Evolutionary conservation across 371 early-diverging fungal genomes (phyloP), one percentile per base, ranked within the genome.

Genomic region (Mortierella sp.): DNA sequence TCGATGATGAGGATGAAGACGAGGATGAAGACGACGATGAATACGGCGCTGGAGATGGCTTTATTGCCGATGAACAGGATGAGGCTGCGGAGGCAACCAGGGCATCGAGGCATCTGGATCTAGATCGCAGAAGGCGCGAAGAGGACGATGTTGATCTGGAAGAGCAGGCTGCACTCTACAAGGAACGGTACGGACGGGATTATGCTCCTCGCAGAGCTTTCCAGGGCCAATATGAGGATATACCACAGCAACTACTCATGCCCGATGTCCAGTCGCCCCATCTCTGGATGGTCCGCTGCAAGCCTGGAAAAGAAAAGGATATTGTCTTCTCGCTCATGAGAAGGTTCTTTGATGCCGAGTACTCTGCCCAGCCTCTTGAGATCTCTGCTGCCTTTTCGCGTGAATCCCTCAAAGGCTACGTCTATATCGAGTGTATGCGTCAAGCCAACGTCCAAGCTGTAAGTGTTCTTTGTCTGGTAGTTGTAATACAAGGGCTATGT

Each of bases 361-460:
- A 86, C 51, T 74, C 85, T 6, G 83, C 83, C 38, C 79, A 84
- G 38, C 90, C 91, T 18, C 59, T 90, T 30, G 86, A 89, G 26
- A 91, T 97, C 46, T 83, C 86, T 18, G 95, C 96, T 19, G 94
- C 88, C 18, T 94, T 97, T 71, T 86, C 89, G 26, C 87, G 98
- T 54, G 98, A 98, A 60, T 89, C 93, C 0, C 81, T 98, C 24
- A 89, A 93, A 58, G 99, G 99, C 2, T 98, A 96, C 81, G 83
- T 99, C 14, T 99, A 99, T 70, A 85, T 99, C 54, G 99, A 99
- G 81, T 95, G 99, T 7, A 82, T 85, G 52, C 86, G 90, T 64
- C 90, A 91, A 54, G 92, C 94, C 12, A 90, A 95, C 70, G 99
- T 98, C 3, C 87, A 88, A 64, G 86, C 86, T 66, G 90, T 85